phyloP scores from a whole-genome alignment of 306 rosid genomes.

The Vigna hirtella region DNA sequence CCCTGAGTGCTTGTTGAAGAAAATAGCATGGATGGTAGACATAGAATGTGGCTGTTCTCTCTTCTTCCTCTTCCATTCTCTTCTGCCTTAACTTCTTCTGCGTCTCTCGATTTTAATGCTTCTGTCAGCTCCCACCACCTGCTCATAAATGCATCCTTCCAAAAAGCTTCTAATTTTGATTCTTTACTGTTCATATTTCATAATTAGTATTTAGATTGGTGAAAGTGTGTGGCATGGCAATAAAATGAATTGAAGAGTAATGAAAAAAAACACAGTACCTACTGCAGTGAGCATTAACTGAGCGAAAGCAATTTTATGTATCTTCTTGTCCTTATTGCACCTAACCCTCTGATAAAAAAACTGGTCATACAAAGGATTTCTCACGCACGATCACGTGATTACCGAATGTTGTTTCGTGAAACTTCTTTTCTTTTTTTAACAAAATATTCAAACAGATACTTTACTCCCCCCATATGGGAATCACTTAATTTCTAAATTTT shows the following conservation, averaged over 20 bases:
- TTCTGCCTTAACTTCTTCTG: constrained; percentile 6
- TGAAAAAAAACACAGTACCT: constrained; percentile 28
- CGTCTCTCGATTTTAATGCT: background rate
- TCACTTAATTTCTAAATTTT: no score
- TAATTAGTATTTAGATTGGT: no score
- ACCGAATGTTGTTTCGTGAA: background rate
- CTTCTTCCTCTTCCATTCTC: constrained; percentile 39
- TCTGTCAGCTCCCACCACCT: background rate
- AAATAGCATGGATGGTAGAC: constrained; percentile 35
- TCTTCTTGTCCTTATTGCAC: constrained; percentile 42
- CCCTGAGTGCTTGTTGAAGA: constrained; percentile 39
- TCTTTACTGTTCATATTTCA: no score
- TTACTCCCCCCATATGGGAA: no score
- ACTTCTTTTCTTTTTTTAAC: background rate
- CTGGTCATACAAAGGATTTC: background rate
- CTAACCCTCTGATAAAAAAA: constrained; percentile 4
- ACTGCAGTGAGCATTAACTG: constrained; percentile 41
- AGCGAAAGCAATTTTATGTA: background rate
- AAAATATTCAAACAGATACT: no score
- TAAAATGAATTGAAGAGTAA: no score
- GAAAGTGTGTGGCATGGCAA: no score
- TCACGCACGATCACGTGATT: background rate
- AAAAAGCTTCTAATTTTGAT: background rate
- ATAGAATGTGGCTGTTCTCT: constrained; percentile 23
- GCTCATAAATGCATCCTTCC: constrained; percentile 12